Evolutionary conservation across 257 asterid species (phyloP), one percentile per base, ranked within the genome.

Genomic region (Hygrophila difformis): DNA sequence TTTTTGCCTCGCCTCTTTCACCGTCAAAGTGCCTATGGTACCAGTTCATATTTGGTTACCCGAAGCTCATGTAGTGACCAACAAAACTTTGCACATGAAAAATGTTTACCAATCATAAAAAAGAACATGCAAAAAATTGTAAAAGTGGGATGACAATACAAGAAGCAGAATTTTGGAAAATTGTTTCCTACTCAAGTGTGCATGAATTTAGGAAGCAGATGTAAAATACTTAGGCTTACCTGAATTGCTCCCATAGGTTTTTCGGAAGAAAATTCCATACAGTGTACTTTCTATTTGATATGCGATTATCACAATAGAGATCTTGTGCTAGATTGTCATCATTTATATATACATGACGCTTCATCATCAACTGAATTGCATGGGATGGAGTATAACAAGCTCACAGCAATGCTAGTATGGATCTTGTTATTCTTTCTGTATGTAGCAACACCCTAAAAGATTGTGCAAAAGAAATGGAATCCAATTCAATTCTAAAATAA

Each of bases 201-300:
- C 59, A 60, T 33, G 34, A 58, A 18, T 18, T 43, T 49, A 14
- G 2, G 45, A 38, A 46, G 18, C 35, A 6, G 3, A 23, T n/a
- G 44, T 43, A 56, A 44, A 38, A 43, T 16, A 53, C 11, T 1
- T 10, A 38, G 39, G 56, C 53, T 56, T 42, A 85, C 98, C 98
- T 91, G 94, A 91, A 91, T 48, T 91, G 98, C 44, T 91, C 98
- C 96, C 88, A 82, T 64, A 91, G 81, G 66, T 91, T 91, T 65
- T 91, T 91, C 36, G 98, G 98, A 35, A 91, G 82, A 72, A 91
- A 91, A 64, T 91, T 91, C 92, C 76, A 73, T 44, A 79, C 46
- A n/a, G 96, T 91, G 61, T 91, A 91, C 75, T 91, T 91, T 57
- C 88, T 69, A 74, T 91, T 91, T 18, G 98, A 91, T 66, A 91